phyloP scores from a whole-genome alignment of 805 yeast genomes.

The Hanseniaspora pseudoguilliermondii region DNA sequence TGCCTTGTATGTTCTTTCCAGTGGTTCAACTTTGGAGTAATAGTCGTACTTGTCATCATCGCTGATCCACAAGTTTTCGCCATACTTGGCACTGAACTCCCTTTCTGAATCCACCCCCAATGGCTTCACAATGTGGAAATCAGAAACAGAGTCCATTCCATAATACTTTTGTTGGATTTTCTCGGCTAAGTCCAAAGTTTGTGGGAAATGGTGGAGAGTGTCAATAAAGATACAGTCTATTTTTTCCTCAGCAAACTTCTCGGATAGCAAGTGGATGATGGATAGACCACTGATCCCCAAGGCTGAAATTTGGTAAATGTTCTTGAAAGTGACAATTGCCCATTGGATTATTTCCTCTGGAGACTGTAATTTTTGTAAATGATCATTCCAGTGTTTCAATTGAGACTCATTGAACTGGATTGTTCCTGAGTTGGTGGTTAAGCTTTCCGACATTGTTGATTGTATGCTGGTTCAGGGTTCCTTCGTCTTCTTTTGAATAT shows the following conservation, averaged over 20 bases:
- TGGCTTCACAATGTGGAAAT: conserved; percentile 59
- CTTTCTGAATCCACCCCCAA: conserved; percentile 38
- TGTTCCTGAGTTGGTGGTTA: conserved; percentile 23
- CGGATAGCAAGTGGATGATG: conserved; percentile 60
- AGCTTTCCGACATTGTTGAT: not conserved
- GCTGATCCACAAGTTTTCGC: conserved; percentile 69
- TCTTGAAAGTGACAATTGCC: conserved; percentile 74
- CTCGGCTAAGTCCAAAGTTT: conserved; percentile 64
- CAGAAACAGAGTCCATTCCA: conserved; percentile 27
- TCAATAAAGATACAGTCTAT: conserved; percentile 59
- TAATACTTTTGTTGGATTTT: conserved; percentile 43
- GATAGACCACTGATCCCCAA: conserved; percentile 88
- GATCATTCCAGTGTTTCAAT: conserved; percentile 51
- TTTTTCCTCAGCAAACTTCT: conserved; percentile 16
- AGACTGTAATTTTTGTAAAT: conserved; percentile 35
- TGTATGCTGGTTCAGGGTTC: not conserved
- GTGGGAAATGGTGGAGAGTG: conserved; percentile 90
- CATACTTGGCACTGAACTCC: conserved; percentile 57
- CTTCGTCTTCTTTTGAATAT: not conserved
- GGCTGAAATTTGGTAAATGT: conserved; percentile 81
- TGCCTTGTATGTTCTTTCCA: conserved; percentile 67
- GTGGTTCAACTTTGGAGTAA: conserved; percentile 84
- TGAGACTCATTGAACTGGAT: conserved; percentile 38
- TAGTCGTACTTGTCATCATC: conserved; percentile 75
- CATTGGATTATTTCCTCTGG: conserved; percentile 70